Evolutionary conservation across 805 yeast species (phyloP).

Genomic region (Saccharomycopsis fibuligera): DNA sequence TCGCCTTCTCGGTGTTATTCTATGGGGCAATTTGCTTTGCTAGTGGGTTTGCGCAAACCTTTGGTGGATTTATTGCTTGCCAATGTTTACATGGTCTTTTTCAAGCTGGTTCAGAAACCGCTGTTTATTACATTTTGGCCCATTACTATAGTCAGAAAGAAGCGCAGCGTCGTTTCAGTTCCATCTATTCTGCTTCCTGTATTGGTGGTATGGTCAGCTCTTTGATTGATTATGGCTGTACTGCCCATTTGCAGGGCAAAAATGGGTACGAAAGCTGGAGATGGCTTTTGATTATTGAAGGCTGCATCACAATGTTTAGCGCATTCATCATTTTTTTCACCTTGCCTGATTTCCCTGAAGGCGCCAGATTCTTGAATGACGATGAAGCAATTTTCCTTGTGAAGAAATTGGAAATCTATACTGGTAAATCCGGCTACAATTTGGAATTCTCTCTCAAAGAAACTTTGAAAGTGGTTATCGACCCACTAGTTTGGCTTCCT

Average conservation of each 20-base stretch:
- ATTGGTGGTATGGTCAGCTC: conserved; percentile 8
- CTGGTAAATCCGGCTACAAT: conserved; percentile 36
- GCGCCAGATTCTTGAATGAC: conserved; percentile 35
- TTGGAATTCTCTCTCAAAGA: conserved; percentile 1
- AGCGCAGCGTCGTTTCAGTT: conserved; percentile 33
- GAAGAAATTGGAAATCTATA: conserved; percentile 36
- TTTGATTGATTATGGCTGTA: conserved; percentile 21
- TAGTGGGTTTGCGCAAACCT: conserved; percentile 37
- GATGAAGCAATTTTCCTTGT: conserved; percentile 39
- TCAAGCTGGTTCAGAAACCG: conserved; percentile 40
- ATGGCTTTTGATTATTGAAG: conserved; percentile 49
- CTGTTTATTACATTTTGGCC: conserved; percentile 38
- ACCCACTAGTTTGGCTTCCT: conserved; percentile 48
- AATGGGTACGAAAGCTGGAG: conserved; percentile 39
- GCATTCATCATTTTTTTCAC: conserved; percentile 32
- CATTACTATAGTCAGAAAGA: conserved; percentile 37
- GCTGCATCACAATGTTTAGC: conserved; percentile 33
- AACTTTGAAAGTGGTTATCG: conserved; percentile 40
- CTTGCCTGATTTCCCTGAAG: conserved; percentile 52
- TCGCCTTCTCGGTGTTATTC: conserved; percentile 32
- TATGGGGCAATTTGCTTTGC: conserved; percentile 38
- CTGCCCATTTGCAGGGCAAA: conserved; percentile 26
- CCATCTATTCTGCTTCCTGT: conserved; percentile 24
- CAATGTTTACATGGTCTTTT: conserved; percentile 39
- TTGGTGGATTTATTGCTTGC: conserved; percentile 34